Evolutionary conservation across 345 rosid genomes (phyloP), one percentile per base, ranked within the genome.

Genomic region (Eucalyptus erythrocorys): DNA sequence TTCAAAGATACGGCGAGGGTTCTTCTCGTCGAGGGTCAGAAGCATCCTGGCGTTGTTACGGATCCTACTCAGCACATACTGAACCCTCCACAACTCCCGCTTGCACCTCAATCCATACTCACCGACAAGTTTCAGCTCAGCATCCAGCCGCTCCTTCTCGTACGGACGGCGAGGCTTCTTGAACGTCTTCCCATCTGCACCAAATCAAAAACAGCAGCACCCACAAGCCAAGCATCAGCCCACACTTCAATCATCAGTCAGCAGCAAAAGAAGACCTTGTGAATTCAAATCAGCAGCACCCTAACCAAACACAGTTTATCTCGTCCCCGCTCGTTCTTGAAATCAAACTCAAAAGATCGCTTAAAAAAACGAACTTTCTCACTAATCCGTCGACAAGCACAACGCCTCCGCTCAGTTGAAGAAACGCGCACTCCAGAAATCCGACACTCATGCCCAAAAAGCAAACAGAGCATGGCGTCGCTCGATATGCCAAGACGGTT

Each of bases 81-180:
- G 95, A 71, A 93, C 95, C 90, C 94, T 93, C 94, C 93, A 93
- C 82, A 92, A 88, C 91, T 91, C 95, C 66, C 94, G 92, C 92
- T 93, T 93, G 89, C 92, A 91, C 37, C 93, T 89, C 24, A 93
- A 90, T 47, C 95, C 95, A 66, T 92, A 93, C 89, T 93, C 95
- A 66, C 95, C 95, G 2, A 92, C 94, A 16, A 93, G 92, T 91
- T 91, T 91, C 89, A 93, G 89, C 91, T 92, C 95, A 43, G 95
- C 94, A 91, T 93, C 95, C 87, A 92, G 87, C 48, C 94, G 92
- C 88, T 93, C 93, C 93, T 93, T 93, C 92, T 92, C 95, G 59
- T 93, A 93, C 12, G 94, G 95, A 87, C 92, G 93, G 10, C 95
- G 90, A 24, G 94, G 95, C 61, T 93, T 92, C 93, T 92, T 93